phyloP scores from a whole-genome alignment of 305 asterid species.

The Coffea humblotiana region DNA sequence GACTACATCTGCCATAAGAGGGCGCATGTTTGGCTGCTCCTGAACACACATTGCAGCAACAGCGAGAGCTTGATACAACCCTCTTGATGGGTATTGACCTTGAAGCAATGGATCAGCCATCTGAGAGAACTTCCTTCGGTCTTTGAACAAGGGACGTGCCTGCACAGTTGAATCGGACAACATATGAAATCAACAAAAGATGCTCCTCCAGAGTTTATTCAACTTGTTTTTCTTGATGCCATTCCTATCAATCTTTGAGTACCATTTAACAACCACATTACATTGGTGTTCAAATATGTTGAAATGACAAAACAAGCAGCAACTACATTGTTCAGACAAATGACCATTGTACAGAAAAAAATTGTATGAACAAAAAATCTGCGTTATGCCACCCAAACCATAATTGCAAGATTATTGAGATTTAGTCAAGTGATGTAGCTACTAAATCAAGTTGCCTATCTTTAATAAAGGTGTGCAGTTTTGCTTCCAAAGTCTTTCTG shows the following conservation, averaged over 20 bases:
- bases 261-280: not conserved
- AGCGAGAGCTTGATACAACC: conserved; percentile 74
- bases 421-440: not conserved
- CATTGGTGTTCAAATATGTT: not conserved
- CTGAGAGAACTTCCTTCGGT: conserved; percentile 68
- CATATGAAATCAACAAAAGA: not conserved
- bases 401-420: not conserved
- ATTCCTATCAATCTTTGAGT: not conserved
- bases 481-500: not conserved
- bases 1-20: conserved; percentile 71
- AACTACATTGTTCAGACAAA: not conserved
- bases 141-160: conserved; percentile 80
- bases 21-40: conserved; percentile 73
- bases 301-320: not conserved
- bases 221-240: not conserved
- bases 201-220: not conserved
- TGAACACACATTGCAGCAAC: conserved; percentile 86
- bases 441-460: not conserved
- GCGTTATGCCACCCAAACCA: not conserved
- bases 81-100: conserved; percentile 68
- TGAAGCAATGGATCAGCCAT: conserved; percentile 80
- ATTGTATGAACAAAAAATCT: not conserved
- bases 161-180: conserved; percentile 26
- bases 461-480: not conserved
- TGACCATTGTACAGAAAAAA: not conserved